Percentiles rank a stretch among this genome's conserved stretches.
phyloP scores from a whole-genome alignment of 2,329 filamentous ascomycete species.

The Cordyceps militaris region DNA sequence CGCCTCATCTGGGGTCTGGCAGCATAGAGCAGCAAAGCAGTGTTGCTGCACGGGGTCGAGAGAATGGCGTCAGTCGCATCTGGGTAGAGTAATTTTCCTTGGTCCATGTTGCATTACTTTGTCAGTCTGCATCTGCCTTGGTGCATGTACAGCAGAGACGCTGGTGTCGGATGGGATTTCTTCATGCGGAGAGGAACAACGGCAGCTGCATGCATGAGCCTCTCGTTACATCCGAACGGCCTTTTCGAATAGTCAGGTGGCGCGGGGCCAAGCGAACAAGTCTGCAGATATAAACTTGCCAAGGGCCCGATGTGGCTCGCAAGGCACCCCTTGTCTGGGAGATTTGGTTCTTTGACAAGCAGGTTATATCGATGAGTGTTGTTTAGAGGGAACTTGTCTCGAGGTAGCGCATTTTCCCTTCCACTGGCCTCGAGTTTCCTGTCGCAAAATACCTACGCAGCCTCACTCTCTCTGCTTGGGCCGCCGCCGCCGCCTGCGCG shows the following conservation, averaged over 20 bases:
- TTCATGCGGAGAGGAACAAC: background rate
- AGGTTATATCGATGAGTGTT: no score
- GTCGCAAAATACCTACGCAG: background rate
- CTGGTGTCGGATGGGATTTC: background rate
- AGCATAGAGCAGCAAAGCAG: background rate
- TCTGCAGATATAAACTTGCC: background rate
- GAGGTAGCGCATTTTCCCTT: no score
- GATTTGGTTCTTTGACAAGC: no score
- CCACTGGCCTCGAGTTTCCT: background rate
- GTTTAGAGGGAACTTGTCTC: no score
- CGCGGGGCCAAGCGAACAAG: background rate
- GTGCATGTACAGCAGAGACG: no score
- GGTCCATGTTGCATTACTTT: background rate
- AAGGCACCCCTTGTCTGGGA: background rate
- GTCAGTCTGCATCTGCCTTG: no score
- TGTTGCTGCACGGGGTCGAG: background rate
- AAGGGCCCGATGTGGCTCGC: background rate
- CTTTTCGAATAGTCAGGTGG: background rate
- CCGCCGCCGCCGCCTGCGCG: background rate
- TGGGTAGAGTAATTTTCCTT: background rate
- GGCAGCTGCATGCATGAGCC: background rate
- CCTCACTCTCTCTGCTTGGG: background rate
- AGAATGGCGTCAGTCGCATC: background rate
- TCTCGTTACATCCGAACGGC: constrained; percentile 1
- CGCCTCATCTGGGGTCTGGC: background rate